These are phyloP conservation scores for Schwanniomyces vanrijiae DNA, from an alignment of 805 yeast species.

Conservation along the genomic window DNA sequence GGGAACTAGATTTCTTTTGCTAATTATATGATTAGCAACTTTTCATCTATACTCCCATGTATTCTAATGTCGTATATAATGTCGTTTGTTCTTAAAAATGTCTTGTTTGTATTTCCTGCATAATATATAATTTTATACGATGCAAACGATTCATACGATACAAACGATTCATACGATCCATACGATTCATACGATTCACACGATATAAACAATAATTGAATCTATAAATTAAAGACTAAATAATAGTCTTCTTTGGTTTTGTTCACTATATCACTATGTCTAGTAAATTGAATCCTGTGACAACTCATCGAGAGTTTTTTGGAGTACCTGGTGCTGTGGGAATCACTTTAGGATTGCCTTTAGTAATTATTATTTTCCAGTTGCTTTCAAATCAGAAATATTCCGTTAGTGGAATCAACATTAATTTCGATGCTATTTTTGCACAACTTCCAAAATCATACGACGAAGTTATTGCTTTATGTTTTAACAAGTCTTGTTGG, in stretches of 20 bases:
- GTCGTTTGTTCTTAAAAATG: not conserved
- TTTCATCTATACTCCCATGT: no score
- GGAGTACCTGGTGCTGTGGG: conserved; percentile 75
- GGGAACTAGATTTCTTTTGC: no score
- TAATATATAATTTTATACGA: no score
- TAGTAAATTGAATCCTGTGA: conserved; percentile 61
- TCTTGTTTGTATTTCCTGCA: not conserved
- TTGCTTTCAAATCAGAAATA: conserved; percentile 62
- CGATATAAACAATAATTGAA: not conserved
- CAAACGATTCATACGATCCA: no score
- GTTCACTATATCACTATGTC: not conserved
- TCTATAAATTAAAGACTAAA: not conserved
- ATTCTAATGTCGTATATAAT: not conserved
- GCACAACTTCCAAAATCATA: conserved; percentile 31
- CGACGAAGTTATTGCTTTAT: conserved; percentile 22
- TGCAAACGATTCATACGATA: not conserved
- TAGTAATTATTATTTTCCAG: conserved; percentile 57
- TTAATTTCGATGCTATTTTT: conserved; percentile 40
- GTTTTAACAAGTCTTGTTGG: conserved; percentile 56
- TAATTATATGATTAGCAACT: no score
- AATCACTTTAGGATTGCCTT: conserved; percentile 68
- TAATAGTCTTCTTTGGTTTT: not conserved
- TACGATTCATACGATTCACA: not conserved
- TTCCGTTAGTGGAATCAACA: conserved; percentile 46
- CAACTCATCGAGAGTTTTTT: conserved; percentile 70